phyloP scores from a whole-genome alignment of 2,329 filamentous ascomycete species.

The Hymenoscyphus linearis region DNA sequence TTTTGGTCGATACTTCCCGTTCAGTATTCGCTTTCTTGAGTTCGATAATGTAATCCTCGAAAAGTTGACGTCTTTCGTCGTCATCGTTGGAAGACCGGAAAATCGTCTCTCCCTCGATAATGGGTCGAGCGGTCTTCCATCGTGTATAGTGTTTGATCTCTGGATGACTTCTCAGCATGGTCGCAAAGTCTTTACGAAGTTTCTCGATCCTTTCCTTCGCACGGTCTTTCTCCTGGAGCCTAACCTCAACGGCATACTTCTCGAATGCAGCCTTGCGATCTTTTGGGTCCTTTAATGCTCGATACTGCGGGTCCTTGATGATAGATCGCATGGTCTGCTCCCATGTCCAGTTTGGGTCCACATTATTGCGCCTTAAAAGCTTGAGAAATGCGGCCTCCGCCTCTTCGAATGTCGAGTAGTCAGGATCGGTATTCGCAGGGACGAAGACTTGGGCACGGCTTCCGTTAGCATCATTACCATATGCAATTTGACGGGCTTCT shows the following conservation, averaged over 20 bases:
- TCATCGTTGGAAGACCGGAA: constrained; percentile 90
- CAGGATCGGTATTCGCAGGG: constrained; percentile 64
- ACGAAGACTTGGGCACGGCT: constrained; percentile 52
- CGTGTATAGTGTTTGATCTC: constrained; percentile 96
- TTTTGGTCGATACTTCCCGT: constrained; percentile 64
- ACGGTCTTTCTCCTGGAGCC: constrained; percentile 87
- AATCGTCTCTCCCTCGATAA: constrained; percentile 91
- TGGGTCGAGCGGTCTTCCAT: constrained; percentile 92
- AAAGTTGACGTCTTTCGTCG: constrained; percentile 79
- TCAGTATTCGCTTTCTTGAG: constrained; percentile 78
- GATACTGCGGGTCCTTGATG: constrained; percentile 87
- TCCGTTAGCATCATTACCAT: constrained; percentile 46
- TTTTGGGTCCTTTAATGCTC: constrained; percentile 86
- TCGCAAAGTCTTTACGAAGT: constrained; percentile 87
- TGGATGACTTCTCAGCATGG: constrained; percentile 92
- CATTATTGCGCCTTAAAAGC: constrained; percentile 75
- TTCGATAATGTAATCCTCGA: constrained; percentile 85
- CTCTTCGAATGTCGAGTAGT: constrained; percentile 76
- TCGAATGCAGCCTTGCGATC: constrained; percentile 89
- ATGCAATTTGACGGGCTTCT: constrained; percentile 54
- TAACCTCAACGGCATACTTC: constrained; percentile 87
- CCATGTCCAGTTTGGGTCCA: constrained; percentile 91
- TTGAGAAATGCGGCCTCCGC: constrained; percentile 92
- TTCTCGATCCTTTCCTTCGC: constrained; percentile 91
- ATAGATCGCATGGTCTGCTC: constrained; percentile 80